These are phyloP conservation scores for Aspergillus proliferans DNA, from an alignment of 2,329 filamentous ascomycete genomes.

Conservation along the genomic window DNA sequence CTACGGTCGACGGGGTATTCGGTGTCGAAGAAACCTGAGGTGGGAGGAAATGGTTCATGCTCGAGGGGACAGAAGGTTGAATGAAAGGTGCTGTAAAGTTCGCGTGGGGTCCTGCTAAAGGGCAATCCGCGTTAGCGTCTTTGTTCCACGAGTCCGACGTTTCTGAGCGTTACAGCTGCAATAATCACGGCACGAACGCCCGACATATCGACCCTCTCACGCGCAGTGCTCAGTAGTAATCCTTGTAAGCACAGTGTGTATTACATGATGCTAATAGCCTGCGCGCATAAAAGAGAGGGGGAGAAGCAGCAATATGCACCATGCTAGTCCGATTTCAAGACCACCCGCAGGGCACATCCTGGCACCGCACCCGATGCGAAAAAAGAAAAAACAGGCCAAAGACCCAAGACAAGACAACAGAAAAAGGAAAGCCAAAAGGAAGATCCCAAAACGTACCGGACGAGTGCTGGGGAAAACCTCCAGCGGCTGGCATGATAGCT, in stretches of 20 bases:
- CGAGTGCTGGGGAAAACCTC: slow-evolving; percentile 29
- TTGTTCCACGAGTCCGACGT: slow-evolving; percentile 1
- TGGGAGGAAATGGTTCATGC: slow-evolving; percentile 27
- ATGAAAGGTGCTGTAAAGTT: slow-evolving; percentile 31
- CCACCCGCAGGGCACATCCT: too few species aligned
- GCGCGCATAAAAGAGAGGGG: too few species aligned
- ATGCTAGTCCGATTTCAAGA: too few species aligned
- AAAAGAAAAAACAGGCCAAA: too few species aligned
- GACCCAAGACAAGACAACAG: slow-evolving; percentile 5
- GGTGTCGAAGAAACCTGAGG: slow-evolving; percentile 16
- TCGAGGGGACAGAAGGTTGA: slow-evolving; percentile 26
- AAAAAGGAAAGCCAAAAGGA: slow-evolving; percentile 8
- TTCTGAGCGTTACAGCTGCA: background rate
- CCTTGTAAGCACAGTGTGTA: too few species aligned
- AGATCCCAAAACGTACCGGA: slow-evolving; percentile 24
- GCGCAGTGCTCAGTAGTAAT: too few species aligned
- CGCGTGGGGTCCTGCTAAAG: slow-evolving; percentile 27
- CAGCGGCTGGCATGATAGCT: slow-evolving; percentile 29
- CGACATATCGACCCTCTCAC: too few species aligned
- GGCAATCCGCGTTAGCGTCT: slow-evolving; percentile 15
- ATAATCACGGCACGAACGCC: too few species aligned
- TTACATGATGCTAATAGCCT: too few species aligned
- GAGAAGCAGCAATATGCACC: too few species aligned
- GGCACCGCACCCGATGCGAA: too few species aligned
- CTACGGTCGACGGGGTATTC: slow-evolving; percentile 25